Evolutionary conservation across 192 early-diverging fungal species (phyloP), one percentile per base, ranked within the genome.

Genomic region (Backusella macrospora): DNA sequence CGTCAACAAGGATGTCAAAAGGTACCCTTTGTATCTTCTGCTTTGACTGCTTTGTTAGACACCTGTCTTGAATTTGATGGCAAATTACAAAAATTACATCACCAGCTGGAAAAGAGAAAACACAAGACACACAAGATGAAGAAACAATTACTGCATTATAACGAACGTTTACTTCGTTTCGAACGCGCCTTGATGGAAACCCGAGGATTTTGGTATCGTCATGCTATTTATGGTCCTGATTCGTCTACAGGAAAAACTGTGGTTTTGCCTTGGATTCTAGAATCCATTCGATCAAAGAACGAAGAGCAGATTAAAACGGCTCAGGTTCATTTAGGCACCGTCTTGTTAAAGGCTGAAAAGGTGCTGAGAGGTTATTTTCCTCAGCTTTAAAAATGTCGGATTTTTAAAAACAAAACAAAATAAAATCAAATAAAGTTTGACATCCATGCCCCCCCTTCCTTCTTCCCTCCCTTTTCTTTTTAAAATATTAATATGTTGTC

Each of bases 181-280:
- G 89, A 90, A 72, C 77, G 82, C n/a, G 80, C 80, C 34, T 84
- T 90, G 49, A 73, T 86, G 29, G 82, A 86, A 14, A 76, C 79
- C 5, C 76, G 80, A 37, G 89, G 88, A 23, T 79, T 88, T 26
- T 90, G 89, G 89, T 88, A 81, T 73, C 83, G 85, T 29, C 89
- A 90, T 40, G 74, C 80, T 8, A 63, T 90, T 2, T 77, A 83
- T 45, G 79, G 82, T 0, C 89, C 89, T 3, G 87, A 81, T 7
- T 62, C 74, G 6, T 82, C 70, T 78, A 64, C 72, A 4, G 72
- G 87, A 1, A 18, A 18, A 29, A 39, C 82, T 75, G 55, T 89
- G 74, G 34, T 16, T 10, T 38, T 65, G 2, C 63, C 63, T 13
- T 34, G 63, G 29, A 16, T 65, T 1, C 37, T 39, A 5, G 63